These are phyloP conservation scores for Tricholoma terreum DNA, from an alignment of 768 basidiomycete species.

Conservation along the genomic window DNA sequence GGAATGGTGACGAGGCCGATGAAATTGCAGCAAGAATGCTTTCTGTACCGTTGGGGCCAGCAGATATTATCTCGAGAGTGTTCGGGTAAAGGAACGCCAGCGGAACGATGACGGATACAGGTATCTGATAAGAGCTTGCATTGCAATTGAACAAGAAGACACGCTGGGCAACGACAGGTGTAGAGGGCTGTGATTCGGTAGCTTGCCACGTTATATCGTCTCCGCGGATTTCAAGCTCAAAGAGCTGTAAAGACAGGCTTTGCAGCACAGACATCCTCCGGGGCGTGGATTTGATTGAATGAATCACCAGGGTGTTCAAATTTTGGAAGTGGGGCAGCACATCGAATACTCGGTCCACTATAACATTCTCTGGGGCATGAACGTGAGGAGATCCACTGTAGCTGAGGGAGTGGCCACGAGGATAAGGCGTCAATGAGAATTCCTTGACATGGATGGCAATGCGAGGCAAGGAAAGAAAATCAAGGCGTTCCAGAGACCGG, in stretches of 20 bases:
- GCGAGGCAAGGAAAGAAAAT: constrained; percentile 10
- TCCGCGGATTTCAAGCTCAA: constrained; percentile 17
- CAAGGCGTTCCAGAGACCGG: constrained; percentile 10
- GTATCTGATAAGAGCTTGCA: constrained; percentile 7
- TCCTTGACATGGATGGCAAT: constrained; percentile 12
- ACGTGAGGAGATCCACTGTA: constrained; percentile 10
- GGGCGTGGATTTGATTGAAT: constrained; percentile 9
- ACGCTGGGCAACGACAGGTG: constrained; percentile 13
- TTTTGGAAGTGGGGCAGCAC: constrained; percentile 12
- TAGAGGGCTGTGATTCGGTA: constrained; percentile 1
- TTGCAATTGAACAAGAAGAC: constrained; percentile 15
- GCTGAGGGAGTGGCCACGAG: constrained; percentile 15
- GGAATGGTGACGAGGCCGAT: constrained; percentile 4
- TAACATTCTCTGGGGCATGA: constrained; percentile 11
- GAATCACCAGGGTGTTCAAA: constrained; percentile 15
- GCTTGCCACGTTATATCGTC: constrained; percentile 10
- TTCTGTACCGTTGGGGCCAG: constrained; percentile 17
- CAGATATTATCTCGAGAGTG: constrained; percentile 9
- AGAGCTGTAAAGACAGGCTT: constrained; percentile 2
- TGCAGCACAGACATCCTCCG: constrained; percentile 7
- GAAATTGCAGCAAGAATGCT: constrained; percentile 11
- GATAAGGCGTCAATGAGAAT: constrained; percentile 16
- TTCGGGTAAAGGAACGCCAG: constrained; percentile 12
- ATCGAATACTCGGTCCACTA: constrained; percentile 6
- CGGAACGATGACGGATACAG: constrained; percentile 1